These are phyloP conservation scores for Aciculoconidium aculeatum DNA, from an alignment of 805 yeast species.

Conservation along the genomic window DNA sequence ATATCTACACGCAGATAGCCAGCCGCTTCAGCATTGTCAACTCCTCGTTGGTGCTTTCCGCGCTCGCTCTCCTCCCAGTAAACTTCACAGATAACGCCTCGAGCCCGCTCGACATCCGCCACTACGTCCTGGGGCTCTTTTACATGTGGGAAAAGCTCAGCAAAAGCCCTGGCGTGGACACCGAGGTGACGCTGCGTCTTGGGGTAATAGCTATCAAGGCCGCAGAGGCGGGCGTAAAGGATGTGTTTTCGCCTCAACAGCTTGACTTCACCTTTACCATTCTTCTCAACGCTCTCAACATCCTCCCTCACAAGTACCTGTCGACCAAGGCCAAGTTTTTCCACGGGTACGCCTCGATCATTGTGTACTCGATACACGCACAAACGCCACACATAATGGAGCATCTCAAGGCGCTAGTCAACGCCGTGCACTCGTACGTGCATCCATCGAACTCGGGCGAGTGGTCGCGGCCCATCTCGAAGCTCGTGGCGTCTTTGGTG, in stretches of 20 bases:
- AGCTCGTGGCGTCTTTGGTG: constrained; percentile 55
- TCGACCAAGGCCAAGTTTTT: constrained; percentile 35
- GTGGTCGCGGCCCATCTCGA: constrained; percentile 75
- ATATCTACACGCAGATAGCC: constrained; percentile 45
- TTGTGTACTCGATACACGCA: constrained; percentile 61
- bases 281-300: constrained; percentile 39
- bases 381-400: constrained; percentile 45
- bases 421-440: constrained; percentile 70
- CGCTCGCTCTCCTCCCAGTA: constrained; percentile 52
- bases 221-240: constrained; percentile 45
- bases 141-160: constrained; percentile 63
- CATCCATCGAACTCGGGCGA: constrained; percentile 92
- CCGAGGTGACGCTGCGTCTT: constrained; percentile 57
- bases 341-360: constrained; percentile 38
- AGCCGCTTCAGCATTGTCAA: constrained; percentile 50
- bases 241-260: constrained; percentile 61
- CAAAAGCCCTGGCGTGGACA: constrained; percentile 47
- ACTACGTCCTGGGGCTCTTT: constrained; percentile 61
- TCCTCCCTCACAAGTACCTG: constrained; percentile 43
- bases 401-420: constrained; percentile 49
- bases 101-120: constrained; percentile 36
- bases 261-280: constrained; percentile 55
- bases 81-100: constrained; percentile 27
- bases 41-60: constrained; percentile 44
- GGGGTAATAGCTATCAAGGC: constrained; percentile 54